These are phyloP conservation scores for Candida ficus DNA, from an alignment of 805 yeast species.

Conservation along the genomic window DNA sequence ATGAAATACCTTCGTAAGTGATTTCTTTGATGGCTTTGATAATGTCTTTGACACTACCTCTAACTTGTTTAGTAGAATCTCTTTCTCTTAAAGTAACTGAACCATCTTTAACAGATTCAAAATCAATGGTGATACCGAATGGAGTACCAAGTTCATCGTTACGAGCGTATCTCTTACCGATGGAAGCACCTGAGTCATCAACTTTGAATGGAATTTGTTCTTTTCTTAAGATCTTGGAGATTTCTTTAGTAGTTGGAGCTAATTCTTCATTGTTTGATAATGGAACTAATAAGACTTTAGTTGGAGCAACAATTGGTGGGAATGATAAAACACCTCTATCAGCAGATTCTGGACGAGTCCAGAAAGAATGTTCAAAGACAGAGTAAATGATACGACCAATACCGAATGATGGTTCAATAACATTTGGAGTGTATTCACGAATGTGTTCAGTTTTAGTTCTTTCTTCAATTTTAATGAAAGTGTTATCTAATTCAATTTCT, in stretches of 20 bases:
- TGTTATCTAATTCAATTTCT: constrained; percentile 65
- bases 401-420: constrained; percentile 99
- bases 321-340: constrained; percentile 88
- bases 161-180: constrained; percentile 97
- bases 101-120: constrained; percentile 82
- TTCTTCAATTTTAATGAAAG: constrained; percentile 70
- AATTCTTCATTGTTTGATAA: constrained; percentile 79
- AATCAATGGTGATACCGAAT: constrained; percentile 95
- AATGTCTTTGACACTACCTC: constrained; percentile 77
- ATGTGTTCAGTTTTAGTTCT: constrained; percentile 81
- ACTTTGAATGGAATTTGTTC: constrained; percentile 90
- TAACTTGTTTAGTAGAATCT: constrained; percentile 93
- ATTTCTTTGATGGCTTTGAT: constrained; percentile 70
- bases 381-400: constrained; percentile 95
- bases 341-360: constrained; percentile 88
- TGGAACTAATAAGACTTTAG: constrained; percentile 94
- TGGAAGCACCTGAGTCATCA: constrained; percentile 95
- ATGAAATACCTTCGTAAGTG: constrained; percentile 66
- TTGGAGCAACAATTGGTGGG: constrained; percentile 95
- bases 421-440: constrained; percentile 94
- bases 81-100: constrained; percentile 95
- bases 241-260: constrained; percentile 65
- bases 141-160: constrained; percentile 99
- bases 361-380: constrained; percentile 89
- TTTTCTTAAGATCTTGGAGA: constrained; percentile 66